Base-by-base conservation (phyloP, 139 green algal genomes). In the Chlorokybus atmophyticus region DNA sequence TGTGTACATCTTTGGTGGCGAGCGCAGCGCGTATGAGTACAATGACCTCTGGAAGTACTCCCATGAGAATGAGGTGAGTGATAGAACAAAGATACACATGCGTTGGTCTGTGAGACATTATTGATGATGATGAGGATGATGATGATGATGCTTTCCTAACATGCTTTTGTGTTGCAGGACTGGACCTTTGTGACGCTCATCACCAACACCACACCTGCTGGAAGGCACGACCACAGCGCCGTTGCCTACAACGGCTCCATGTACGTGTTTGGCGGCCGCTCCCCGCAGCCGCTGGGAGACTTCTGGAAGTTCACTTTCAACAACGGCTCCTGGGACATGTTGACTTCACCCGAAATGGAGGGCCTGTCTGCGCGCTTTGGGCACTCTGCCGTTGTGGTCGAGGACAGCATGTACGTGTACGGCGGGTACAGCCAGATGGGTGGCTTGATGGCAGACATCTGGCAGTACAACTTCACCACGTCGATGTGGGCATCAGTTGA, bases 1-100 rank as follows among this genome's bases (percentile, higher is more conserved):
- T 24, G 61, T 68, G 60, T 61, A 62, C 52, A 35, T 68, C 31
- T 68, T 62, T n/a, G 60, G 60, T n/a, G 60, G 60, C 26, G 60
- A 68, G 60, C 52, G 60, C 32, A 44, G 32, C 30, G 30, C 60
- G 26, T 68, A 68, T 30, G 39, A 61, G 29, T 68, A 68, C 50
- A 31, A n/a, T 7, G 60, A 68, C 25, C 27, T 68, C 26, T 68
- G 60, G 60, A 32, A 39, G 50, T 68, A 62, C 60, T 21, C 31
- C n/a, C n/a, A n/a, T n/a, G n/a, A n/a, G n/a, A n/a, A n/a, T n/a
- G n/a, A n/a, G n/a, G n/a, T n/a, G n/a, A n/a, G n/a, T n/a, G n/a
- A n/a, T n/a, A n/a, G n/a, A n/a, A n/a, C n/a, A n/a, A n/a, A n/a
- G n/a, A n/a, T n/a, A n/a, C n/a, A n/a, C n/a, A n/a, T n/a, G n/a